A percentile compares a stretch with the other conserved stretches of the same genome.
These are phyloP conservation scores for Cucurbita moschata DNA, from an alignment of 306 rosid genomes.

Conservation along the genomic window DNA sequence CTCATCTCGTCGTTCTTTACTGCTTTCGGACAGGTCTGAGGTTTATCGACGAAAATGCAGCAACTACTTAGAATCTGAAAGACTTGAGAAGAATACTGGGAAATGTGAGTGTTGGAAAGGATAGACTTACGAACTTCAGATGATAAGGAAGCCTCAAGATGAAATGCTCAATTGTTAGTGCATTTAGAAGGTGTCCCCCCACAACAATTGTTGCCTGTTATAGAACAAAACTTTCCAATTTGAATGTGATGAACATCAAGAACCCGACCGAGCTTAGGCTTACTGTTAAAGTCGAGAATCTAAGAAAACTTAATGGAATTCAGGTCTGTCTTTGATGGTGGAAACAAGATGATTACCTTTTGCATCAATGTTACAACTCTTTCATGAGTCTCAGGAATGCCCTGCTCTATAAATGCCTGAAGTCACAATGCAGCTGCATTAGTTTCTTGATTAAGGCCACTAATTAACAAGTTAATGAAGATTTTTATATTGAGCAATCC, in stretches of 20 bases:
- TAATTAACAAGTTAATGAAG: not conserved
- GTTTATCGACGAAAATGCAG: not conserved
- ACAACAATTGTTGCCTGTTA: slow-evolving; percentile 71
- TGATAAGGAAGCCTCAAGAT: slow-evolving; percentile 91
- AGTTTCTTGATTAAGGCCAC: not conserved
- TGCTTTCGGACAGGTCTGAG: slow-evolving; percentile 73
- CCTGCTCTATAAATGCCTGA: slow-evolving; percentile 72
- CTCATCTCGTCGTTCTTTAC: slow-evolving; percentile 67
- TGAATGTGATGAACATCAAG: not conserved
- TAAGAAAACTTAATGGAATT: no score
- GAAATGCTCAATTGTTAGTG: slow-evolving; percentile 89
- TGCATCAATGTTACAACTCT: slow-evolving; percentile 86
- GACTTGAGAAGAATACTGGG: slow-evolving; percentile 6
- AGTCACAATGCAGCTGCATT: not conserved
- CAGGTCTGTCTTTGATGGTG: not conserved
- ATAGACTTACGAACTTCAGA: slow-evolving; percentile 69
- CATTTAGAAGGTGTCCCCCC: slow-evolving; percentile 72
- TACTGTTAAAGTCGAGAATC: no score
- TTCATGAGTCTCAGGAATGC: slow-evolving; percentile 86
- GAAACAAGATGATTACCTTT: slow-evolving; percentile 32
- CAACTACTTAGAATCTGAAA: slow-evolving; percentile 2
- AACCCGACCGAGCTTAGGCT: no score
- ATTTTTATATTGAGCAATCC: not conserved
- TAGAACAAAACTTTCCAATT: not conserved
- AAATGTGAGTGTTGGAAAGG: not conserved